These are phyloP conservation scores for Afroboletus lepidellus DNA, from an alignment of 1,284 basidiomycete species.

Conservation along the genomic window DNA sequence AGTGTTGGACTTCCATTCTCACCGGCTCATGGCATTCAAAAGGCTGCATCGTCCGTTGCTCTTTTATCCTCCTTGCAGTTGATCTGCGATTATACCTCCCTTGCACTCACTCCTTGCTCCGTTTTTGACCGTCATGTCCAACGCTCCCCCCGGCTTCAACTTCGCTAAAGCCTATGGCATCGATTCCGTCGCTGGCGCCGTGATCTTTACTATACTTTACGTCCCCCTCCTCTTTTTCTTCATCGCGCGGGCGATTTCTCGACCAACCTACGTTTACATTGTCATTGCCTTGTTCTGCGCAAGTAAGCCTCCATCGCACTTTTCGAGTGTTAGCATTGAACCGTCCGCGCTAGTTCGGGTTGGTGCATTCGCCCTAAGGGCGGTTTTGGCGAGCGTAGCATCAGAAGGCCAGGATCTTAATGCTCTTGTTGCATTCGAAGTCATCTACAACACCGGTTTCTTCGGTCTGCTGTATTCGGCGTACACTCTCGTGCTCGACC, in stretches of 20 bases:
- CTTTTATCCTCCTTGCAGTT: slow-evolving; percentile 11
- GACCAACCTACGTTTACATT: slow-evolving; percentile 43
- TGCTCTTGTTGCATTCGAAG: slow-evolving; percentile 27
- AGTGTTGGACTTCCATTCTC: slow-evolving; percentile 9
- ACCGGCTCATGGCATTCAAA: slow-evolving; percentile 10
- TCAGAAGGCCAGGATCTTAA: slow-evolving; percentile 23
- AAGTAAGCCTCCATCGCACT: slow-evolving; percentile 35
- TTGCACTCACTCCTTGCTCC: background rate
- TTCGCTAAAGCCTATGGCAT: slow-evolving; percentile 42
- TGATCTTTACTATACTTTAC: slow-evolving; percentile 48
- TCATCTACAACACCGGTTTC: slow-evolving; percentile 38
- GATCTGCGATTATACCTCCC: slow-evolving; percentile 13
- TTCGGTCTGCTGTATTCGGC: slow-evolving; percentile 37
- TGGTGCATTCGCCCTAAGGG: slow-evolving; percentile 32
- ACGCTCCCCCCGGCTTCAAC: slow-evolving; percentile 28
- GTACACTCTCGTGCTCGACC: slow-evolving; percentile 35
- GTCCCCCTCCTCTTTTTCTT: background rate
- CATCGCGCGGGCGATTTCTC: slow-evolving; percentile 23
- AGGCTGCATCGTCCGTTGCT: background rate
- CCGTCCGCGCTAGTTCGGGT: slow-evolving; percentile 28
- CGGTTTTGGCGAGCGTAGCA: slow-evolving; percentile 28
- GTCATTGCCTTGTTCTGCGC: slow-evolving; percentile 45
- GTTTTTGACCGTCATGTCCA: slow-evolving; percentile 16
- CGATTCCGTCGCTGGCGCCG: slow-evolving; percentile 43
- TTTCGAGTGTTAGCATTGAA: background rate